Conservation (phyloP, 768 basidiomycete species). For the Psilocybe cyanescens region DNA sequence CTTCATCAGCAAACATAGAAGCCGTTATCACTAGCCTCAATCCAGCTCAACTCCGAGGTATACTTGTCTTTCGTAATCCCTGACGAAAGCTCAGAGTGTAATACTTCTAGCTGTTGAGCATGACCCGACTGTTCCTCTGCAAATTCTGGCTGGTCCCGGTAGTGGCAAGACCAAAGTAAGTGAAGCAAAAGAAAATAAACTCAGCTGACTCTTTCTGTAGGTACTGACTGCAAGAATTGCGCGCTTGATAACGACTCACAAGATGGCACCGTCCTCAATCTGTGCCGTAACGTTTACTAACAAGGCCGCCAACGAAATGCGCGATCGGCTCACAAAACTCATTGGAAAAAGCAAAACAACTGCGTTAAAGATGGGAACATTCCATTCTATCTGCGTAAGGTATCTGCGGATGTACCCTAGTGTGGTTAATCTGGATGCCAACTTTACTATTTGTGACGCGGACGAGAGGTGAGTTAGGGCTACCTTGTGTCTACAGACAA, state of each 20-base stretch:
- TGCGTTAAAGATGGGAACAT: conserved; percentile 72
- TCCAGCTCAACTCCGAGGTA: conserved; percentile 19
- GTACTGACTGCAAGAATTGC: conserved; percentile 73
- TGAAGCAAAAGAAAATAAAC: too few species aligned
- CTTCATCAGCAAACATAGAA: neutral
- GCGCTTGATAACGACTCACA: conserved; percentile 59
- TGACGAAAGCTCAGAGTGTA: neutral
- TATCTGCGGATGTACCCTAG: conserved; percentile 71
- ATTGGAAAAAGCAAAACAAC: conserved; percentile 63
- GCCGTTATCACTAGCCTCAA: conserved; percentile 9
- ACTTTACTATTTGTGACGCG: conserved; percentile 84
- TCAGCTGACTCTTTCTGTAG: conserved; percentile 24
- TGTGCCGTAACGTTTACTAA: conserved; percentile 89
- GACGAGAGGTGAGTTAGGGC: conserved; percentile 63
- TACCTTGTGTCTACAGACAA: neutral
- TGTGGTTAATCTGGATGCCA: conserved; percentile 60
- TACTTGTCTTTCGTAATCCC: neutral
- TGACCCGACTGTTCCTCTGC: conserved; percentile 63
- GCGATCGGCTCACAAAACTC: conserved; percentile 63
- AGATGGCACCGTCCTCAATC: conserved; percentile 57
- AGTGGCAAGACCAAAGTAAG: conserved; percentile 71
- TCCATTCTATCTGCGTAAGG: conserved; percentile 74
- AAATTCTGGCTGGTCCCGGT: conserved; percentile 82
- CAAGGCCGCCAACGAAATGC: conserved; percentile 90
- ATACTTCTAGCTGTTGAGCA: conserved; percentile 62